Evolutionary conservation across 164 flowering plant genomes (phyloP).

Genomic region (Piper betle): DNA sequence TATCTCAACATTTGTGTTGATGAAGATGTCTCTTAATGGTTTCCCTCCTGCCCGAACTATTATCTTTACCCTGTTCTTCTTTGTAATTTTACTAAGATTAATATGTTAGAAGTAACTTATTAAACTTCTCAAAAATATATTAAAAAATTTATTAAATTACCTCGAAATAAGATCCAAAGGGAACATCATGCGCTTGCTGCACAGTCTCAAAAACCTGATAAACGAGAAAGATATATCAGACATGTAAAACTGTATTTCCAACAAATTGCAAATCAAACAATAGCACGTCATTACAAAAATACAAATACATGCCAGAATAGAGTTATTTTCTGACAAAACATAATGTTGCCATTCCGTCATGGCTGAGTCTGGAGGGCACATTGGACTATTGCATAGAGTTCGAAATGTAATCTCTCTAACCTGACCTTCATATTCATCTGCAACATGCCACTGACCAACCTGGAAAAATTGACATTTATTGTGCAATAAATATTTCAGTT

Average conservation of each 20-base stretch:
- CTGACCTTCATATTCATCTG: slow-evolving; percentile 88
- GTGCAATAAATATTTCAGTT: no score
- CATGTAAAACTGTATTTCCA: background rate
- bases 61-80: no score
- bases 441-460: slow-evolving; percentile 84
- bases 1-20: no score
- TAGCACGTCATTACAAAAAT: background rate
- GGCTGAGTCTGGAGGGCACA: slow-evolving; percentile 96
- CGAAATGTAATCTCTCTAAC: slow-evolving; percentile 78
- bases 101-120: no score
- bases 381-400: slow-evolving; percentile 68
- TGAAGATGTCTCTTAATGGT: no score
- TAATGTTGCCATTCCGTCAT: slow-evolving; percentile 92
- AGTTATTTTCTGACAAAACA: slow-evolving; percentile 63
- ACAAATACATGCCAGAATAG: slow-evolving; percentile 33
- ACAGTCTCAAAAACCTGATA: slow-evolving; percentile 87
- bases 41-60: no score
- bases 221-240: slow-evolving; percentile 1
- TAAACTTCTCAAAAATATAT: no score
- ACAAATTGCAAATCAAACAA: background rate
- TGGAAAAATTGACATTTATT: slow-evolving; percentile 11
- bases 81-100: no score
- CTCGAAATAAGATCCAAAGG: slow-evolving; percentile 96
- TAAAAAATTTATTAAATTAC: slow-evolving; percentile 19
- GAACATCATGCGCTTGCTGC: slow-evolving; percentile 95